Percentiles rank a stretch among this genome's conserved stretches.
Conservation (phyloP, 345 rosid genomes). For the Reutealis trisperma region DNA sequence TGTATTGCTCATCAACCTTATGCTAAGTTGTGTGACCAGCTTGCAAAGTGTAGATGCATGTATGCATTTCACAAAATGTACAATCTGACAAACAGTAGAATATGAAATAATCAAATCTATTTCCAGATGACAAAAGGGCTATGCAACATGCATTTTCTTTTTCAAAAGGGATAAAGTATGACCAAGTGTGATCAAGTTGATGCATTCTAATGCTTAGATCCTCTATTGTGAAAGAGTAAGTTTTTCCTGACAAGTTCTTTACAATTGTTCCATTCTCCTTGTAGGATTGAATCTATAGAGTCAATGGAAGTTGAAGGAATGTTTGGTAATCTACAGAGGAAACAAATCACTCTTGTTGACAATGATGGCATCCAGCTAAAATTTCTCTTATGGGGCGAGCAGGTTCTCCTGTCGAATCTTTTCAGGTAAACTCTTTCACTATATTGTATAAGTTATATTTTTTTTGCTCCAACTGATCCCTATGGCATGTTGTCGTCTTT, state of each 20-base stretch:
- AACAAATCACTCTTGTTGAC: conserved; percentile 71
- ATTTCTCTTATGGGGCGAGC: conserved; percentile 92
- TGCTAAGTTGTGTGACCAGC: not conserved
- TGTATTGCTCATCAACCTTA: not conserved
- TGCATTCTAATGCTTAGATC: not conserved
- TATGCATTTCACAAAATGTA: not conserved
- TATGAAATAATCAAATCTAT: not conserved
- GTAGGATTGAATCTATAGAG: conserved; percentile 85
- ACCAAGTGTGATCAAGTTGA: not conserved
- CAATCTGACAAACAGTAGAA: not conserved
- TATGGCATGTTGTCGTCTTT: conserved; percentile 10
- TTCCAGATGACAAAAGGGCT: not conserved
- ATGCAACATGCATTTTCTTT: not conserved
- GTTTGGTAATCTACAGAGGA: conserved; percentile 53
- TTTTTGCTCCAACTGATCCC: conserved; percentile 18
- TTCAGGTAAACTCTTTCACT: conserved; percentile 62
- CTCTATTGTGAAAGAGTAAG: not conserved
- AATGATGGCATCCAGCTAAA: conserved; percentile 61
- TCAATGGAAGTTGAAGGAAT: conserved; percentile 62
- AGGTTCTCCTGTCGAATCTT: conserved; percentile 72
- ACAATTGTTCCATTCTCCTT: conserved; percentile 6
- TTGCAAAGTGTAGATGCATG: not conserved
- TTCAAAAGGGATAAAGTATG: not conserved
- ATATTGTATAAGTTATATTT: conserved; percentile 9
- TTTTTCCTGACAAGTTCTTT: not conserved